These are phyloP conservation scores for Cicer cuneatum DNA, from an alignment of 306 rosid species.

Conservation along the genomic window DNA sequence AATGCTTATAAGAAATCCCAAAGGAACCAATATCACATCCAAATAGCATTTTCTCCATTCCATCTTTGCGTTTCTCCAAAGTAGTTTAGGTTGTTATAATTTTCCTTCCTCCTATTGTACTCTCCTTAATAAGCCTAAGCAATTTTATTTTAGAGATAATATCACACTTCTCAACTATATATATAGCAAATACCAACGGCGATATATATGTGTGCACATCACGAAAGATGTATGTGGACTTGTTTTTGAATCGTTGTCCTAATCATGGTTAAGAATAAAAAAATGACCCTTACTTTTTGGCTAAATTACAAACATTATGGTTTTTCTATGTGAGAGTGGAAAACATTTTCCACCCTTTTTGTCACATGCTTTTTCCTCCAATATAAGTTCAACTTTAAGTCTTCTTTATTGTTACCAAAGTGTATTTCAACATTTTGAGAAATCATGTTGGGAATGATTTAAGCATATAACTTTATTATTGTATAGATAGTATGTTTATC, in stretches of 20 bases:
- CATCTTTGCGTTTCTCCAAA: slow-evolving; percentile 24
- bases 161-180: neutral
- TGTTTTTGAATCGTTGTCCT: slow-evolving; percentile 44
- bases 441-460: slow-evolving; percentile 8
- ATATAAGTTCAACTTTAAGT: slow-evolving; percentile 37
- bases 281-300: slow-evolving; percentile 46
- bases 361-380: slow-evolving; percentile 3
- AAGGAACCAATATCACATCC: slow-evolving; percentile 82
- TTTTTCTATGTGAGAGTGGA: slow-evolving; percentile 28
- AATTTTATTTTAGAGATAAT: slow-evolving; percentile 5
- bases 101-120: neutral
- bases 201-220: slow-evolving; percentile 32
- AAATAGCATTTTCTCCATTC: slow-evolving; percentile 87
- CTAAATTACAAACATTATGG: slow-evolving; percentile 50
- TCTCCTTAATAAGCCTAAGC: slow-evolving; percentile 2
- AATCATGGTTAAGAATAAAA: neutral
- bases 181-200: slow-evolving; percentile 1
- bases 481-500: neutral
- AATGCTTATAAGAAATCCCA: slow-evolving; percentile 56
- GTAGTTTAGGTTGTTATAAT: neutral
- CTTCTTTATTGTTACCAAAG: neutral
- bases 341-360: slow-evolving; percentile 31
- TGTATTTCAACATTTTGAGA: slow-evolving; percentile 27
- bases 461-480: neutral
- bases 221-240: slow-evolving; percentile 54